Evolutionary conservation across 2,329 filamentous ascomycete species (phyloP).

Genomic region (Bimuria novae-zelandiae): DNA sequence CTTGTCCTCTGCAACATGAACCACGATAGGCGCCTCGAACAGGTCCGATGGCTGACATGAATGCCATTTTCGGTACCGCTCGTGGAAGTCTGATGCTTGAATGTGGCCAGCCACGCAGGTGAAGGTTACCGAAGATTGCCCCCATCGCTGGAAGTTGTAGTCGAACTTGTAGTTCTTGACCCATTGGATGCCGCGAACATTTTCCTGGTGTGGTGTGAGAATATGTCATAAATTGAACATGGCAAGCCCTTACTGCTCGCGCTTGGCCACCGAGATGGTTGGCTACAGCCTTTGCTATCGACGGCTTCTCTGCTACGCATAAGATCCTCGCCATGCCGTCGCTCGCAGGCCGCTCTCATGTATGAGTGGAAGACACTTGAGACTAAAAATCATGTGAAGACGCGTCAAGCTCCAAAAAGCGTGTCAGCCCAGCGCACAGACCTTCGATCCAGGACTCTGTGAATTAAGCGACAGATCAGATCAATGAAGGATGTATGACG

Average conservation of each 20-base stretch:
- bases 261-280: conserved; percentile 83
- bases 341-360: conserved; percentile 1
- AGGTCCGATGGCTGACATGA: conserved; percentile 77
- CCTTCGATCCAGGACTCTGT: too few relatives aligned
- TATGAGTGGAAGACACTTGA: conserved; percentile 2
- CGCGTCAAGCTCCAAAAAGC: conserved; percentile 31
- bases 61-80: conserved; percentile 76
- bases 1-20: conserved; percentile 74
- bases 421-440: conserved; percentile 25
- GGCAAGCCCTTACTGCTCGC: conserved; percentile 60
- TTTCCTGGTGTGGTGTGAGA: conserved; percentile 56
- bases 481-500: conserved; percentile 32
- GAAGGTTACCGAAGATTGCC: conserved; percentile 84
- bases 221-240: not conserved
- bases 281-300: conserved; percentile 93
- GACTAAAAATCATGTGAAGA: conserved; percentile 39
- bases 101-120: conserved; percentile 91
- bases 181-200: conserved; percentile 70
- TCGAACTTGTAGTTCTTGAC: conserved; percentile 95
- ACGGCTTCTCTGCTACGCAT: conserved; percentile 86
- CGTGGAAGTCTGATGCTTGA: conserved; percentile 75
- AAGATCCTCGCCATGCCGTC: conserved; percentile 60
- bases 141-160: conserved; percentile 87
- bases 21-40: conserved; percentile 79
- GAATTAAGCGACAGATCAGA: conserved; percentile 14